phyloP scores from a whole-genome alignment of 495 filamentous ascomycete genomes.

The Talaromyces adpressus region DNA sequence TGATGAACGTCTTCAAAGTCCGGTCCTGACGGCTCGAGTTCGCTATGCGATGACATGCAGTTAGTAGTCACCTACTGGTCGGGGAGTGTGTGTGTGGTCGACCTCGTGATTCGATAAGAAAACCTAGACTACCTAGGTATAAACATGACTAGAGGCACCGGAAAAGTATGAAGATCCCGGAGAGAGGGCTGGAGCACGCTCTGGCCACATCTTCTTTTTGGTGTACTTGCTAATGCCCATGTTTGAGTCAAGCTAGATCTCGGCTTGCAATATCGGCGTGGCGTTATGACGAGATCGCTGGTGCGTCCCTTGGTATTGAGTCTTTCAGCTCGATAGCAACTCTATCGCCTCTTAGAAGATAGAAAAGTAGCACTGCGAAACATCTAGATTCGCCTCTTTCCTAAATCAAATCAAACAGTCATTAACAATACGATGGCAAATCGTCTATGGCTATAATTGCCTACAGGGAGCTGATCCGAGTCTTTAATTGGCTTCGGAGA shows the following conservation, averaged over 20 bases:
- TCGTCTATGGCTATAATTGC: not conserved
- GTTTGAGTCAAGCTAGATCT: not conserved
- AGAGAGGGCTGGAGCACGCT: not conserved
- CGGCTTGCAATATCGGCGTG: not conserved
- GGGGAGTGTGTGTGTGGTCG: not conserved
- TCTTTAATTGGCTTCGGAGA: conserved; percentile 17
- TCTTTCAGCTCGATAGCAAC: not conserved
- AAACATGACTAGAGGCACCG: not conserved
- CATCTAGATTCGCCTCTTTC: not conserved
- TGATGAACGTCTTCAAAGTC: not conserved
- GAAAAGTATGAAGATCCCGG: not conserved
- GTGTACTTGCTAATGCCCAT: not conserved
- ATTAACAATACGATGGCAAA: not conserved
- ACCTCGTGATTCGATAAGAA: not conserved
- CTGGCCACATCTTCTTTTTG: conserved; percentile 7
- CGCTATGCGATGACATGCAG: not conserved
- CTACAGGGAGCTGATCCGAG: not conserved
- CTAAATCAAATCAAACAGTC: not conserved
- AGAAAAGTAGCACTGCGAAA: not conserved
- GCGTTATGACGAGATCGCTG: not conserved
- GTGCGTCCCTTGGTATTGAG: not conserved
- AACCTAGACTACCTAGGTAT: not conserved
- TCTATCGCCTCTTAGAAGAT: not conserved
- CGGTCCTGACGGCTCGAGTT: not conserved
- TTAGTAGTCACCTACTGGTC: not conserved